Evolutionary conservation across 768 basidiomycete genomes (phyloP), one percentile per base, ranked within the genome.

Genomic region (Tricholoma saponaceum): DNA sequence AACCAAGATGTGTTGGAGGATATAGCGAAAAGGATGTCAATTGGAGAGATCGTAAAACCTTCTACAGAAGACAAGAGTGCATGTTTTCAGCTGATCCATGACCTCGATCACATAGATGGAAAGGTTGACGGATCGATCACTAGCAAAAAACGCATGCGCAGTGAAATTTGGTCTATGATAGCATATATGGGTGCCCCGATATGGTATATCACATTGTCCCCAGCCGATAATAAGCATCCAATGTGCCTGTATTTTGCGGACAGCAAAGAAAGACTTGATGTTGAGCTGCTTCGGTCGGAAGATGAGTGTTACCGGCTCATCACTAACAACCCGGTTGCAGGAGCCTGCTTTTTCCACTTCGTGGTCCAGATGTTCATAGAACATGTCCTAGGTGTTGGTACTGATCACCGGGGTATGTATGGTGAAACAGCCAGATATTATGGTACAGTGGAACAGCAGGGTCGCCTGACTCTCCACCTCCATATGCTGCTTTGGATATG

Each of bases 191-290:
- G 69, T 13, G 66, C 70, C 3, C 71, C 71, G 4, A 62, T 60
- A 4, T 75, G 72, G 73, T 75, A 68, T 59, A 64, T 74, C 0
- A 76, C 73, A 9, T 51, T 74, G 25, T 65, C 73, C 0, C 72
- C 67, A 1, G 65, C 60, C 2, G 70, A 76, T 55, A 52, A 51
- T 0, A 60, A 59, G 12, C 67, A 74, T 58, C 73, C 73, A 0
- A 56, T 76, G 2, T 69, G 67, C 10, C 13, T 76, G 6, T 74
- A 74, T 33, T 33, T 33, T 35, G 33, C 13, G 1, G 32, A 33
- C 32, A 33, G 32, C 33, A 35, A 35, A 13, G 33, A 35, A 10
- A 35, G 13, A 4, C 9, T 35, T 4, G 33, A 35, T 13, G 5
- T 35, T 7, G 33, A 35, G 10, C 33, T 35, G 9, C 33, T 35